A percentile compares a stretch with the other conserved stretches of the same genome.
Conservation (phyloP, 2,329 filamentous ascomycete species). For the Escovopsis sp. region DNA sequence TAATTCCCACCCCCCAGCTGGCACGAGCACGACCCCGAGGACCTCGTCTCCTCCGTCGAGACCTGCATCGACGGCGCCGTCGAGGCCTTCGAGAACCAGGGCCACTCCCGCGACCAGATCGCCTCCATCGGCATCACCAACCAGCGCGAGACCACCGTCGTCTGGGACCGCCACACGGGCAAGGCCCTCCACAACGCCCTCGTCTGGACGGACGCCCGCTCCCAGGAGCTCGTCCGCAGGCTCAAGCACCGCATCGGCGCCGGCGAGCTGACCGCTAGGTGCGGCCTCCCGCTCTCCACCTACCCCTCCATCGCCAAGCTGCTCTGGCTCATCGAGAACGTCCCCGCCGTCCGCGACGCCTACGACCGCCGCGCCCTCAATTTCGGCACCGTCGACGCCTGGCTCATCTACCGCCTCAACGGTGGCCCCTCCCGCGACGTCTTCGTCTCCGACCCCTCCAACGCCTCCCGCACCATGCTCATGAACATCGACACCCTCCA, state of each 20-base stretch:
- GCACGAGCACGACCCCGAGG: conserved; percentile 71
- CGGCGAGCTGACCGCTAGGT: conserved; percentile 50
- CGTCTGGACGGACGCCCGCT: conserved; percentile 74
- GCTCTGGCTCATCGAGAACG: conserved; percentile 59
- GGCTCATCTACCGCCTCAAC: conserved; percentile 68
- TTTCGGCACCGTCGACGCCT: conserved; percentile 70
- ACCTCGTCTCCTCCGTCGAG: conserved; percentile 57
- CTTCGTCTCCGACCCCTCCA: conserved; percentile 65
- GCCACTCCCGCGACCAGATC: conserved; percentile 53
- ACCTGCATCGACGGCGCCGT: conserved; percentile 63
- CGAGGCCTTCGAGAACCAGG: conserved; percentile 49
- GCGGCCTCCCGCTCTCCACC: conserved; percentile 65
- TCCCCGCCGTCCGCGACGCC: conserved; percentile 48
- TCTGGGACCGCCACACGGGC: conserved; percentile 65
- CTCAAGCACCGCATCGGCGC: conserved; percentile 52
- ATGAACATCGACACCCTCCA: conserved; percentile 64
- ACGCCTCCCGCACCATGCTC: conserved; percentile 79
- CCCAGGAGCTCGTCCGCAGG: conserved; percentile 54
- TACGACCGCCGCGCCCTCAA: conserved; percentile 58
- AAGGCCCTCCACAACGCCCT: conserved; percentile 68
- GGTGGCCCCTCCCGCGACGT: conserved; percentile 49
- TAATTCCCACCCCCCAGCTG: conserved; percentile 34
- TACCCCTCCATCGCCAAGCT: conserved; percentile 70
- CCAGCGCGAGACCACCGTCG: conserved; percentile 67
- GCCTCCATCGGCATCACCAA: conserved; percentile 68